These are phyloP conservation scores for Trypethelium eluteriae DNA, from an alignment of 495 filamentous ascomycete species.

Conservation along the genomic window DNA sequence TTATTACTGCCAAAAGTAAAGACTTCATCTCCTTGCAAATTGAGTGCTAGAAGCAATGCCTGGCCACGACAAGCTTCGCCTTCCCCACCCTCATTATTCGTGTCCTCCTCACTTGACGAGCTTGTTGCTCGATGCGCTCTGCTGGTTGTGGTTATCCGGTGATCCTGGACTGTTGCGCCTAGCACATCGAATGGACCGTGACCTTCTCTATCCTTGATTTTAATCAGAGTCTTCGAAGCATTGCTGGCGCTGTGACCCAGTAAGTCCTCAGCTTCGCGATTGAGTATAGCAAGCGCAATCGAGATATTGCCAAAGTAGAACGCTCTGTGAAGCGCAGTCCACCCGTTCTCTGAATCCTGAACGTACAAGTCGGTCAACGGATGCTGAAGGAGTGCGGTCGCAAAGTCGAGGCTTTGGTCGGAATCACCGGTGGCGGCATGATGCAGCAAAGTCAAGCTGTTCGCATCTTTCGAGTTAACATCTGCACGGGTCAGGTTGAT, in stretches of 20 bases:
- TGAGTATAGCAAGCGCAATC: constrained; percentile 70
- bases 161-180: constrained; percentile 65
- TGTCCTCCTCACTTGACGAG: constrained; percentile 34
- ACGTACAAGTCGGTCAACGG: constrained; percentile 77
- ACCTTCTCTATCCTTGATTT: constrained; percentile 91
- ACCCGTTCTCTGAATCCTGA: constrained; percentile 87
- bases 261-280: constrained; percentile 61
- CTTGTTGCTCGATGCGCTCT: constrained; percentile 29
- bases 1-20: constrained; percentile 94
- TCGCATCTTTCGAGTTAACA: constrained; percentile 70
- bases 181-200: constrained; percentile 92
- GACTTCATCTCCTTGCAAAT: constrained; percentile 68
- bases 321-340: constrained; percentile 89
- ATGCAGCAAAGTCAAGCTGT: constrained; percentile 76
- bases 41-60: constrained; percentile 20
- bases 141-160: constrained; percentile 22
- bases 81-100: constrained; percentile 30
- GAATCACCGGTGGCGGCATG: constrained; percentile 70
- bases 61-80: constrained; percentile 18
- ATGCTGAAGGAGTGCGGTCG: constrained; percentile 66
- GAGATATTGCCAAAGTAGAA: constrained; percentile 89
- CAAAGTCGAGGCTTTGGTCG: constrained; percentile 60
- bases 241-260: constrained; percentile 44
- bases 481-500: constrained; percentile 58
- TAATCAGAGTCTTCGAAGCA: constrained; percentile 54